Conservation (phyloP, 2,329 filamentous ascomycete species). For the Verticillium isaacii region DNA sequence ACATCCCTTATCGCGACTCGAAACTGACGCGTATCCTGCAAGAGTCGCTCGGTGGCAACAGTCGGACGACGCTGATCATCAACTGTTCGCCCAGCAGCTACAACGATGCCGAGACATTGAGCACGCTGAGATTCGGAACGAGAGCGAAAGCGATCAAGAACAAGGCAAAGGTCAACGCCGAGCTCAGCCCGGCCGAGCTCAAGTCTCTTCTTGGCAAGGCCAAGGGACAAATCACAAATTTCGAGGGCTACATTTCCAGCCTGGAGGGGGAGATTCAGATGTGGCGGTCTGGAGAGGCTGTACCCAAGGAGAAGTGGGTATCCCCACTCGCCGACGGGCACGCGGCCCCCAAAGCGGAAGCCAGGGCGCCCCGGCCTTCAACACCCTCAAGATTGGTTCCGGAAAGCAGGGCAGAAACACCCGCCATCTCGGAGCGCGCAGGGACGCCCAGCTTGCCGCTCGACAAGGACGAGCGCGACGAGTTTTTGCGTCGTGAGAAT, state of each 20-base stretch:
- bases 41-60: conserved; percentile 96
- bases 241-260: conserved; percentile 78
- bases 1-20: conserved; percentile 95
- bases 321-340: conserved; percentile 48
- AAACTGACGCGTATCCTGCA: conserved; percentile 96
- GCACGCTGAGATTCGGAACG: conserved; percentile 90
- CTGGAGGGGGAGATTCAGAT: conserved; percentile 79
- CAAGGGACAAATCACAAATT: conserved; percentile 82
- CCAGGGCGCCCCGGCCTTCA: conserved; percentile 44
- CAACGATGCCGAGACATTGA: conserved; percentile 91
- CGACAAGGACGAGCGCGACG: conserved; percentile 95
- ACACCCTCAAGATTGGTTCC: conserved; percentile 45
- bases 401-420: conserved; percentile 60
- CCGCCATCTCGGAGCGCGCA: conserved; percentile 69
- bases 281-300: conserved; percentile 84
- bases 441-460: conserved; percentile 82
- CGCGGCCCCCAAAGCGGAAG: conserved; percentile 29
- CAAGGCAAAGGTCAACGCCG: conserved; percentile 99
- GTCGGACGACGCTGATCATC: conserved; percentile 95
- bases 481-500: conserved; percentile 91
- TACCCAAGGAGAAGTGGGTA: conserved; percentile 87
- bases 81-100: conserved; percentile 99
- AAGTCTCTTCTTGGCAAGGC: conserved; percentile 91
- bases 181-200: conserved; percentile 91
- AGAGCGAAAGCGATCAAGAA: conserved; percentile 99